phyloP scores from a whole-genome alignment of 2,329 filamentous ascomycete species.

The Cadophora gregata region DNA sequence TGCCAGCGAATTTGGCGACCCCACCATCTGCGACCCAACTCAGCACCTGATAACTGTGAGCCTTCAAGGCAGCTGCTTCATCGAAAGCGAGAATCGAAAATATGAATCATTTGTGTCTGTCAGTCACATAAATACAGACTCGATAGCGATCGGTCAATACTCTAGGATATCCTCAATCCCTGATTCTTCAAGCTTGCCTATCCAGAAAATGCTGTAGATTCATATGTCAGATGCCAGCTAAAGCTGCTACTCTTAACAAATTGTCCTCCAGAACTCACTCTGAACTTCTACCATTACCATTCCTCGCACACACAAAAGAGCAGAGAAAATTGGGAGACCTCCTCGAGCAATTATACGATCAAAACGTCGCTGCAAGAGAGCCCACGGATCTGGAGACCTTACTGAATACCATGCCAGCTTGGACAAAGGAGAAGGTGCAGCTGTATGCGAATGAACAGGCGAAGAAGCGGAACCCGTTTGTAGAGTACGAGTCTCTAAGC shows the following conservation, averaged over 20 bases:
- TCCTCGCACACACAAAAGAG: not conserved
- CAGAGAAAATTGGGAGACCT: not conserved
- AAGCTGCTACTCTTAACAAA: not conserved
- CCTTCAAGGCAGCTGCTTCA: too few species aligned
- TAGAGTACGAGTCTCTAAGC: not conserved
- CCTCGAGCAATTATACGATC: not conserved
- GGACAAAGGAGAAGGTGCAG: not conserved
- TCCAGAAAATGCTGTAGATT: too few species aligned
- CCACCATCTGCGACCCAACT: too few species aligned
- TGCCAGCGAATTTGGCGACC: not conserved
- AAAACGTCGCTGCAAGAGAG: not conserved
- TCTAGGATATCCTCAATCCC: too few species aligned
- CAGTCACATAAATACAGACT: too few species aligned
- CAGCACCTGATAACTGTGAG: too few species aligned
- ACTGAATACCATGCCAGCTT: not conserved
- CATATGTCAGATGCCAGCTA: not conserved
- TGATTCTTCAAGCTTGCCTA: too few species aligned
- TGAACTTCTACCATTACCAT: not conserved
- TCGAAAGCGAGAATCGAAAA: too few species aligned
- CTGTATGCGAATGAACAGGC: not conserved
- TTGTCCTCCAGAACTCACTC: not conserved
- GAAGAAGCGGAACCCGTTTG: not conserved
- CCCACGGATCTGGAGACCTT: not conserved
- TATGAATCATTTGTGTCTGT: too few species aligned
- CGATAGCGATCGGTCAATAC: too few species aligned